Evolutionary conservation across 2,329 filamentous ascomycete species (phyloP).

Genomic region (Cryphonectria nitschkei): DNA sequence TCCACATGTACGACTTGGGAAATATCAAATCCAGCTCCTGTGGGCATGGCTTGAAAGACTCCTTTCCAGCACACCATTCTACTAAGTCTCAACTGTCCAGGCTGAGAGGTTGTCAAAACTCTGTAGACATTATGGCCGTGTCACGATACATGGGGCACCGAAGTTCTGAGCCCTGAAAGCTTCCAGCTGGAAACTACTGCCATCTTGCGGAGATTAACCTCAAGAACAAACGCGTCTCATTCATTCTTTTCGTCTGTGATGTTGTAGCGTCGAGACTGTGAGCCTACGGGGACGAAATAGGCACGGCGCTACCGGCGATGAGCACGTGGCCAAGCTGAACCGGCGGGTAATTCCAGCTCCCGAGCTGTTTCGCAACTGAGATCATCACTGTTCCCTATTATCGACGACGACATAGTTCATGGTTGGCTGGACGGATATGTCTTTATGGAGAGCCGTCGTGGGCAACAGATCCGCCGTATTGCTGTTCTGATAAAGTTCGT

Average conservation of each 20-base stretch:
- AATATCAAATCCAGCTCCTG: not conserved
- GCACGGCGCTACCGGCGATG: not conserved
- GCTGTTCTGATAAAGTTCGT: not conserved
- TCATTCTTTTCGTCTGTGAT: not conserved
- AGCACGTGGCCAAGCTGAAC: not conserved
- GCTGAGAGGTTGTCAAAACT: not conserved
- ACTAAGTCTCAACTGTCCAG: not conserved
- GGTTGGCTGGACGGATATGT: constrained; percentile 33
- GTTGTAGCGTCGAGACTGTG: not conserved
- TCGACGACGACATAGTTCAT: constrained; percentile 33
- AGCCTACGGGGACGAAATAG: not conserved
- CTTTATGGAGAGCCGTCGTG: constrained; percentile 37
- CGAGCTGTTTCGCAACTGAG: not conserved
- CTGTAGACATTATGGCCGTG: not conserved
- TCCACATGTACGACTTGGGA: not conserved
- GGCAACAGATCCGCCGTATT: constrained; percentile 8
- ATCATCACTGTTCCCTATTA: constrained; percentile 33
- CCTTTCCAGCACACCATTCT: not conserved
- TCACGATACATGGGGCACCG: not conserved
- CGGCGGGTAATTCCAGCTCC: constrained; percentile 50
- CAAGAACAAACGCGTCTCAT: not conserved
- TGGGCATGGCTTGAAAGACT: not conserved
- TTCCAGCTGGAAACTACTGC: not conserved
- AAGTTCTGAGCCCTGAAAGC: not conserved
- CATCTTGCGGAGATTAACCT: not conserved